phyloP scores from a whole-genome alignment of 306 rosid genomes.

The Glycine latifolia region DNA sequence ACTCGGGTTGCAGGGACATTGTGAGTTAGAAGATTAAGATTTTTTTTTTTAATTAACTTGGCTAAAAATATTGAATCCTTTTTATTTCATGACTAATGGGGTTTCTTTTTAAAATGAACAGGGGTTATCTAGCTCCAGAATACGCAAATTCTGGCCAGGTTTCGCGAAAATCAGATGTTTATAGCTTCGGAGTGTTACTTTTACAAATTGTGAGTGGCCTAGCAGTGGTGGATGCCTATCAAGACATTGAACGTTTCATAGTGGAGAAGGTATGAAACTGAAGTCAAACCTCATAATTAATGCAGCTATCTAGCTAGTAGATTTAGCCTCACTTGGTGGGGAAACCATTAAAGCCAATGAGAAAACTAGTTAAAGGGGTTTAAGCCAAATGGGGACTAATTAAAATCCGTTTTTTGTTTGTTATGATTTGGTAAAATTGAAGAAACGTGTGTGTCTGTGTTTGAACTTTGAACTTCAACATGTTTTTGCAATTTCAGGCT shows the following conservation, averaged over 20 bases:
- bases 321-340: background rate
- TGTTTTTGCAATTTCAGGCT: constrained; percentile 58
- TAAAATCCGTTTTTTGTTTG: background rate
- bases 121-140: constrained; percentile 97
- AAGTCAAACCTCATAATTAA: background rate
- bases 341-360: background rate
- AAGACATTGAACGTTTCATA: constrained; percentile 70
- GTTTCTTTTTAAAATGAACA: constrained; percentile 39
- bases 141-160: constrained; percentile 84
- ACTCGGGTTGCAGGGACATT: constrained; percentile 97
- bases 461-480: background rate
- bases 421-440: constrained; percentile 9
- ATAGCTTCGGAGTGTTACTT: constrained; percentile 85
- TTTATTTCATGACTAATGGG: constrained; percentile 29
- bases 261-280: constrained; percentile 78
- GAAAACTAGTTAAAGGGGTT: background rate
- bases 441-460: background rate
- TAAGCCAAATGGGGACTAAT: background rate
- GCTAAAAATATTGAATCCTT: background rate
- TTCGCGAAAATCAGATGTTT: constrained; percentile 90
- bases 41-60: background rate
- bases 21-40: constrained; percentile 55
- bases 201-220: constrained; percentile 79
- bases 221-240: constrained; percentile 62
- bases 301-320: background rate